Evolutionary conservation across 176 grass and related monocot genomes (phyloP), one percentile per base, ranked within the genome.

Genomic region (Secale cereale): DNA sequence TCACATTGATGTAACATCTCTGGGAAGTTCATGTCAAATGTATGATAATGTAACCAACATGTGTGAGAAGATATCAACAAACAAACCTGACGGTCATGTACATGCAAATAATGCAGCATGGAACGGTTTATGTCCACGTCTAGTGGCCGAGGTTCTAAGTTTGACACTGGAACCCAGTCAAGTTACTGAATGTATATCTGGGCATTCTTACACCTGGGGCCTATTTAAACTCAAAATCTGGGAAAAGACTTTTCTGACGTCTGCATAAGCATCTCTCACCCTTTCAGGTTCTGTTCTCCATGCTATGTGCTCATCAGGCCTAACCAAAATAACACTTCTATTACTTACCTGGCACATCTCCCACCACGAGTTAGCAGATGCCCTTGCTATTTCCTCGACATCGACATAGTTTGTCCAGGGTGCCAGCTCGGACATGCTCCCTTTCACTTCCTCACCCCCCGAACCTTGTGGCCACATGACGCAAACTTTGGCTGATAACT

Each of bases 241-340:
- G 81, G 75, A 89, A 72, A 94, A 90, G 11, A 94, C 86, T 84
- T 62, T 81, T 59, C 83, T 87, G 75, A 86, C 78, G 77, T 99
- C 90, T 14, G 31, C 76, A 77, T 72, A 80, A 11, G 45, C 74
- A 59, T 92, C 86, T 15, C 16, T 56, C 35, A 80, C 84, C 59
- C 6, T 69, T 30, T 91, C 77, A 27, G 90, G 88, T 78, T 95
- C 90, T 13, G 65, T 32, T 77, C 59, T 91, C 91, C 93, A 99
- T 77, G 93, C 93, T 81, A 96, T 86, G 79, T 99, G 97, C 86
- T 96, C 97, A 81, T 99, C 91, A 25, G 97, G 97, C 61, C 93
- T 86, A 48, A 96, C 97, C 86, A 99, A 89, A 78, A 99, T 57
- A 40, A 89, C 79, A 81, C 63, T 92, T 54, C 86, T 73, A 23